Conservation (phyloP, 2,329 filamentous ascomycete genomes). For the Pyrenochaeta sp. region DNA sequence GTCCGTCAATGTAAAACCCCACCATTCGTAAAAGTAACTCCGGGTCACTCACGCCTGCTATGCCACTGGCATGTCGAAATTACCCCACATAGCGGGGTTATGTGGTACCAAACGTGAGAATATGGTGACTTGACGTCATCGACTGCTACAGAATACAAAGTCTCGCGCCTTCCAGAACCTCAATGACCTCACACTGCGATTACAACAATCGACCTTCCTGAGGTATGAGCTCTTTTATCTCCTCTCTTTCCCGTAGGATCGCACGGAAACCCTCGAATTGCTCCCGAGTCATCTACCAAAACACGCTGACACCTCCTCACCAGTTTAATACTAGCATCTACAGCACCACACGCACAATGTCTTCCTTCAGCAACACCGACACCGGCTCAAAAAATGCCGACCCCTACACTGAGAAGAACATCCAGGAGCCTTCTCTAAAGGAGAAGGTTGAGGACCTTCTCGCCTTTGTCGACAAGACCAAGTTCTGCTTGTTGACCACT, state of each 20-base stretch:
- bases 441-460: constrained; percentile 80
- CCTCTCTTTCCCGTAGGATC: constrained; percentile 7
- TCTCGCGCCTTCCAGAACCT: constrained; percentile 15
- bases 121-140: constrained; percentile 25
- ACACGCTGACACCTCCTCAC: constrained; percentile 29
- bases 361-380: constrained; percentile 50
- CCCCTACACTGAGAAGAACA: constrained; percentile 81
- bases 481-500: constrained; percentile 92
- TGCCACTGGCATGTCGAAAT: constrained; percentile 2
- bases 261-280: constrained; percentile 11
- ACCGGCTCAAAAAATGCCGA: constrained; percentile 64
- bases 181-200: constrained; percentile 9
- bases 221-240: constrained; percentile 22
- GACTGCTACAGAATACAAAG: constrained; percentile 19
- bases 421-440: constrained; percentile 73
- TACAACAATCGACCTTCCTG: constrained; percentile 3
- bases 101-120: constrained; percentile 13
- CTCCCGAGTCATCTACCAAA: constrained; percentile 15
- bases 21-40: constrained; percentile 9
- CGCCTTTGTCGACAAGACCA: constrained; percentile 74
- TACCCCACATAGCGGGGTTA: constrained; percentile 22
- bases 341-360: constrained; percentile 34
- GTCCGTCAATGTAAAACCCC: constrained; percentile 5
- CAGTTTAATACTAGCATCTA: constrained; percentile 23
- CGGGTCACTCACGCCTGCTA: background rate